Percentiles rank a stretch among this genome's conserved stretches.
These are phyloP conservation scores for Candida broadrunensis DNA, from an alignment of 805 yeast genomes.

Conservation along the genomic window DNA sequence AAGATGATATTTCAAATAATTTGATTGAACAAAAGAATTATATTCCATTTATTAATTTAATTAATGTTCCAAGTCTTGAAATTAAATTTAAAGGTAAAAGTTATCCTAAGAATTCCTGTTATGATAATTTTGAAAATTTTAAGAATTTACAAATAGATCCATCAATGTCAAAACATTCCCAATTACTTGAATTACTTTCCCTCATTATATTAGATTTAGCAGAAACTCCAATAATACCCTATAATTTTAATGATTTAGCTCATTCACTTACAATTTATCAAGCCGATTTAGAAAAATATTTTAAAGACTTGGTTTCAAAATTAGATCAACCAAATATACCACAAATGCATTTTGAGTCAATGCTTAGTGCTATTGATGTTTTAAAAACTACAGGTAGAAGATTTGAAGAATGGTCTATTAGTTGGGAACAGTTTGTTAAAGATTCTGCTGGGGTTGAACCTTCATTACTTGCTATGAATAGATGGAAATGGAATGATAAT, in stretches of 20 bases:
- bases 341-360: conserved; percentile 19
- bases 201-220: conserved; percentile 54
- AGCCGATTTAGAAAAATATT: conserved; percentile 44
- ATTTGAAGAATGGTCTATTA: conserved; percentile 53
- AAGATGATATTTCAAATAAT: conserved; percentile 24
- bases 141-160: conserved; percentile 48
- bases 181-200: conserved; percentile 55
- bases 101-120: conserved; percentile 56
- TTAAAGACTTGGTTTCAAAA: conserved; percentile 14
- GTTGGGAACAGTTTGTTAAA: conserved; percentile 55
- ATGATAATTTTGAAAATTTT: conserved; percentile 62
- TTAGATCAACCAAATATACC: conserved; percentile 12
- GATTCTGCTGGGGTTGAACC: conserved; percentile 63
- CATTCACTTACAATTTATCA: conserved; percentile 41
- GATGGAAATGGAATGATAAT: conserved; percentile 82
- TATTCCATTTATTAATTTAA: conserved; percentile 59
- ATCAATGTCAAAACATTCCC: conserved; percentile 51
- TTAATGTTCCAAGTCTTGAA: conserved; percentile 71
- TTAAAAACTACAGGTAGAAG: conserved; percentile 35
- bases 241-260: conserved; percentile 49
- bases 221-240: conserved; percentile 78
- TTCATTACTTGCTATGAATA: conserved; percentile 60
- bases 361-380: conserved; percentile 19
- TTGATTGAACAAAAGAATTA: conserved; percentile 54
- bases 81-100: conserved; percentile 44